Base-by-base conservation (phyloP, 2,329 filamentous ascomycete genomes). In the Ophiostoma sp. region DNA sequence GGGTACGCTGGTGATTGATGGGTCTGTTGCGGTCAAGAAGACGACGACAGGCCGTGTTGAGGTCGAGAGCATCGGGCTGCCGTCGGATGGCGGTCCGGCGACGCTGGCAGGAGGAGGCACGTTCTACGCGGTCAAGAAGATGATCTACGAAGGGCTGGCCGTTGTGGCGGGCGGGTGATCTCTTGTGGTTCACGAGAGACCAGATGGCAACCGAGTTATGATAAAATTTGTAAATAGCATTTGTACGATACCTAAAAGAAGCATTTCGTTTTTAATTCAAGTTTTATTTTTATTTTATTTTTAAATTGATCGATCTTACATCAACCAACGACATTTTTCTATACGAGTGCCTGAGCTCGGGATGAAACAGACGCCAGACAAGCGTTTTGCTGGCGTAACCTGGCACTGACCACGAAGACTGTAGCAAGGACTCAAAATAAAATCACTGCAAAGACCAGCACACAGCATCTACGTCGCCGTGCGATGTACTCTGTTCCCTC, bases 101-200 rank as follows among this genome's bases (percentile, higher is more conserved):
- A 79, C 79, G 67, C 76, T 79, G 68, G 76, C 80, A 68, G 87
- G 87, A 68, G 87, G 87, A 71, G 84, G 83, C 57, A 93, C 91
- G 48, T 96, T 97, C 77, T 92, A 93, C 76, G 91, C 91, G 68
- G 94, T 98, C 11, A 92, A 92, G 81, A 89, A 84, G 80, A 93
- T 92, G 79, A 96, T 99, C 74, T 99, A 99, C 78, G 92, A 96
- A 75, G 94, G 93, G 10, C 80, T 99, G 77, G 95, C 95, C 44
- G 92, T 98, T 72, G 94, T 99, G 74, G 90, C 90, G 20, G 92
- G 91, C 65, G 86, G 85, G 67, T 92, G 78, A 79, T 39, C n/a
- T 48, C 44, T n/a, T 48, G 44, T 44, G 41, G 4, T 48, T 8
- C 2, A 17, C 2, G 52, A 57, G 10, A 27, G 52, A 48, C 15